These are phyloP conservation scores for Ochetophila trinervis DNA, from an alignment of 306 rosid genomes.

Conservation along the genomic window DNA sequence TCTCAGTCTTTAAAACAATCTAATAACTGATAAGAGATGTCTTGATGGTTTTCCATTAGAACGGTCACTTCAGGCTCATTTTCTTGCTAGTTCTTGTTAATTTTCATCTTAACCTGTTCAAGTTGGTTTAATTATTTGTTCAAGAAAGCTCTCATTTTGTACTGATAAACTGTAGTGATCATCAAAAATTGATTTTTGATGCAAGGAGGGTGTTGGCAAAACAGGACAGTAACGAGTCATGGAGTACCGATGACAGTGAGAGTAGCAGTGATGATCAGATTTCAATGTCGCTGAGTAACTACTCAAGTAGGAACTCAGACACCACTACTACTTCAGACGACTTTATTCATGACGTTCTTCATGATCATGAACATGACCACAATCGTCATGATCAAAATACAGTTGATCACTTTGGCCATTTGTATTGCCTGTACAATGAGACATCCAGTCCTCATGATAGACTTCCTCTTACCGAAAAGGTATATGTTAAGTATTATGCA, in stretches of 20 bases:
- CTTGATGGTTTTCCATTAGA: no score
- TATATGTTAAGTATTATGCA: background rate
- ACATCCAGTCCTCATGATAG: slow-evolving; percentile 21
- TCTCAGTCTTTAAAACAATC: no score
- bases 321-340: slow-evolving; percentile 10
- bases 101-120: no score
- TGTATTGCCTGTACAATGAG: slow-evolving; percentile 28
- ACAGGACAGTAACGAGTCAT: background rate
- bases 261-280: background rate
- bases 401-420: slow-evolving; percentile 9
- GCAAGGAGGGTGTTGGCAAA: background rate
- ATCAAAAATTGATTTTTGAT: background rate
- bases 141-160: background rate
- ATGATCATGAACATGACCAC: background rate
- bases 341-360: slow-evolving; percentile 3
- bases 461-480: slow-evolving; percentile 20
- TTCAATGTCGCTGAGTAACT: background rate
- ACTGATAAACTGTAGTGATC: background rate
- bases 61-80: no score
- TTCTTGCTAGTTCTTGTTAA: no score
- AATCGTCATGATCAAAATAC: background rate
- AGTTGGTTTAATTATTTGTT: no score
- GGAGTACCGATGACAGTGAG: slow-evolving; percentile 20
- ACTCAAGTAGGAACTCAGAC: slow-evolving; percentile 5
- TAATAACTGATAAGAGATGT: no score